A percentile compares a stretch with the other conserved stretches of the same genome.
These are phyloP conservation scores for Camellia sinensis DNA, from an alignment of 148 eudicot species.

Conservation along the genomic window DNA sequence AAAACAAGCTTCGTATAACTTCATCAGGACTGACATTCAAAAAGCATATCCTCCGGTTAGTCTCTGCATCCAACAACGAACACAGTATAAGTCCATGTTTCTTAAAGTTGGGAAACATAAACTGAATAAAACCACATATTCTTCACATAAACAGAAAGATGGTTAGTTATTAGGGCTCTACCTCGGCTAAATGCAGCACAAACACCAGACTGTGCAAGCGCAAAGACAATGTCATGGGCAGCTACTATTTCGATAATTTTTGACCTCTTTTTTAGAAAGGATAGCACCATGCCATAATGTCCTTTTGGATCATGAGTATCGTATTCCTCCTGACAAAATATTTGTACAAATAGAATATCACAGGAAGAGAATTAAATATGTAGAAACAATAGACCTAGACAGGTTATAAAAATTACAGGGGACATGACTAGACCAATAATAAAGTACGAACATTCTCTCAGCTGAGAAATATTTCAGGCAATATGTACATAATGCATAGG, in stretches of 20 bases:
- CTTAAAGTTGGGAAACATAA: neutral
- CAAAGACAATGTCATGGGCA: slow-evolving; percentile 94
- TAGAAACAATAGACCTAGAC: neutral
- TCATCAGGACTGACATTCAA: slow-evolving; percentile 84
- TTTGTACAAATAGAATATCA: neutral
- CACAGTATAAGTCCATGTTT: neutral
- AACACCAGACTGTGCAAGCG: slow-evolving; percentile 93
- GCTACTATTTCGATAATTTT: slow-evolving; percentile 95
- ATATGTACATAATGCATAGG: neutral
- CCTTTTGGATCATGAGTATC: slow-evolving; percentile 99
- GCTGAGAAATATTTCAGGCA: slow-evolving; percentile 1
- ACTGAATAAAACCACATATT: neutral
- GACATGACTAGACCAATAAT: neutral
- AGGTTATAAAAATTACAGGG: neutral
- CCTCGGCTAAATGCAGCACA: slow-evolving; percentile 99
- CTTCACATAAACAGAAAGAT: slow-evolving; percentile 1
- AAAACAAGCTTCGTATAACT: slow-evolving; percentile 95
- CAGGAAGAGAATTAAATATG: neutral
- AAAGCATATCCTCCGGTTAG: slow-evolving; percentile 91
- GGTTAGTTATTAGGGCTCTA: slow-evolving; percentile 13
- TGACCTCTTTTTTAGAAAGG: slow-evolving; percentile 81
- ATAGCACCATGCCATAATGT: slow-evolving; percentile 63
- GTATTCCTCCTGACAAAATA: slow-evolving; percentile 75
- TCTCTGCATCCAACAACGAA: slow-evolving; percentile 58
- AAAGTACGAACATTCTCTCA: neutral